Evolutionary conservation across 176 grass and related monocot genomes (phyloP).

Genomic region (Stipa capillata): DNA sequence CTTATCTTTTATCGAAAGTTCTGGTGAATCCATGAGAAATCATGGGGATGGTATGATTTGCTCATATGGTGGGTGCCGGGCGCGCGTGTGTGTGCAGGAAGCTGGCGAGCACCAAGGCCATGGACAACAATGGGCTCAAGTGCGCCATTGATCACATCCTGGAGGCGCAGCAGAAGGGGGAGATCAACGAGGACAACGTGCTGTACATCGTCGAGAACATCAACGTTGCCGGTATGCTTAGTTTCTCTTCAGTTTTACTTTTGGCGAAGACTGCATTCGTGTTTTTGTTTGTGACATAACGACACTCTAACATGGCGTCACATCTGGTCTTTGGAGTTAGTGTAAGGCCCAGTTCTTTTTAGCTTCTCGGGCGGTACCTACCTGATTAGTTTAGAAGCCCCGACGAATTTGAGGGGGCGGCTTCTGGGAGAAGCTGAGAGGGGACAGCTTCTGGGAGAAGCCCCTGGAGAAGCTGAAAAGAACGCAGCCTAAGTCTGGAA

Average conservation of each 20-base stretch:
- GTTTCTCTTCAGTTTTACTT: background rate
- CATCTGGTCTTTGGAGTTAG: background rate
- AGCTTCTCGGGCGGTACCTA: no score
- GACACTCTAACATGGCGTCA: background rate
- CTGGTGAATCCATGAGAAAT: background rate
- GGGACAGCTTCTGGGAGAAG: no score
- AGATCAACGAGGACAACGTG: constrained; percentile 90
- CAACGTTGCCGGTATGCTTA: constrained; percentile 65
- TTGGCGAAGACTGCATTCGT: background rate
- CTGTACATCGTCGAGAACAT: constrained; percentile 97
- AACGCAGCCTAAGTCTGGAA: no score
- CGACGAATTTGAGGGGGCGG: no score
- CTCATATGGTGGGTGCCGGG: background rate
- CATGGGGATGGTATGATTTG: background rate
- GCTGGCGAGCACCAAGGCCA: constrained; percentile 41
- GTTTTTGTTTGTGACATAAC: background rate
- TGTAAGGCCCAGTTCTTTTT: no score
- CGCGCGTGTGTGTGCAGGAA: constrained; percentile 42
- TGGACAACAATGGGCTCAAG: constrained; percentile 41
- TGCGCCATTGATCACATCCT: constrained; percentile 96
- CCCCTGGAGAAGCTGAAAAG: no score
- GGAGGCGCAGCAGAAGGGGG: constrained; percentile 75
- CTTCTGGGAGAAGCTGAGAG: no score
- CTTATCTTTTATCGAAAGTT: background rate
- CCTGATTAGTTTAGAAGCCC: no score